Conservation (phyloP, 192 early-diverging fungal genomes). For the Gonapodya prolifera region DNA sequence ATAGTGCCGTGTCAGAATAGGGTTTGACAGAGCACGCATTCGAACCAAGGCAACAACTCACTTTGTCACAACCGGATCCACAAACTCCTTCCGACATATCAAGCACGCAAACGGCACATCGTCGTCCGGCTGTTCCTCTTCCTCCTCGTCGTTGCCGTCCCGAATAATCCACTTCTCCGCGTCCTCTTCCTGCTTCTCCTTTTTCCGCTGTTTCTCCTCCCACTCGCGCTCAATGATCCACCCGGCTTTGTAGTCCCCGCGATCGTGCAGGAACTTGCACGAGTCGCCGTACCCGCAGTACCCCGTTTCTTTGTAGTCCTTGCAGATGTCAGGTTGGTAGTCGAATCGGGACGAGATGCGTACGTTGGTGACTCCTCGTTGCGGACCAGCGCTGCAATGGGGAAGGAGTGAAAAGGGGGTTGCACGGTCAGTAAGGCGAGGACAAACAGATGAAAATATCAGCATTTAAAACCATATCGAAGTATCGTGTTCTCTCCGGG, state of each 20-base stretch:
- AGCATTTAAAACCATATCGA: neutral
- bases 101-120: constrained; percentile 90
- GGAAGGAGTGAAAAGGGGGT: neutral
- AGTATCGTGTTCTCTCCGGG: neutral
- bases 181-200: constrained; percentile 24
- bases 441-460: too few relatives aligned
- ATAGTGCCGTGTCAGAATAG: neutral
- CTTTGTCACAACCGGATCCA: constrained; percentile 81
- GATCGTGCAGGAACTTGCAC: constrained; percentile 96
- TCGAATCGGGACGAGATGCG: constrained; percentile 79
- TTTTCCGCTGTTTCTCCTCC: constrained; percentile 69
- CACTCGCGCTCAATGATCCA: constrained; percentile 98
- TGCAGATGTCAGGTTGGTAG: constrained; percentile 97
- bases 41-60: constrained; percentile 12
- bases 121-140: constrained; percentile 43
- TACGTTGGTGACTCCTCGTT: constrained; percentile 54
- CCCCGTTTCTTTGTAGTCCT: constrained; percentile 94
- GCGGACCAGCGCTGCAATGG: constrained; percentile 48
- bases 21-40: constrained; percentile 2
- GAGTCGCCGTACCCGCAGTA: constrained; percentile 97
- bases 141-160: constrained; percentile 25
- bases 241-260: constrained; percentile 89
- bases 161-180: constrained; percentile 32
- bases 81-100: constrained; percentile 83
- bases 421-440: too few relatives aligned